A percentile compares a stretch with the other conserved stretches of the same genome.
These are phyloP conservation scores for Pascua sp. DNA, from an alignment of 1,284 basidiomycete genomes.

Conservation along the genomic window DNA sequence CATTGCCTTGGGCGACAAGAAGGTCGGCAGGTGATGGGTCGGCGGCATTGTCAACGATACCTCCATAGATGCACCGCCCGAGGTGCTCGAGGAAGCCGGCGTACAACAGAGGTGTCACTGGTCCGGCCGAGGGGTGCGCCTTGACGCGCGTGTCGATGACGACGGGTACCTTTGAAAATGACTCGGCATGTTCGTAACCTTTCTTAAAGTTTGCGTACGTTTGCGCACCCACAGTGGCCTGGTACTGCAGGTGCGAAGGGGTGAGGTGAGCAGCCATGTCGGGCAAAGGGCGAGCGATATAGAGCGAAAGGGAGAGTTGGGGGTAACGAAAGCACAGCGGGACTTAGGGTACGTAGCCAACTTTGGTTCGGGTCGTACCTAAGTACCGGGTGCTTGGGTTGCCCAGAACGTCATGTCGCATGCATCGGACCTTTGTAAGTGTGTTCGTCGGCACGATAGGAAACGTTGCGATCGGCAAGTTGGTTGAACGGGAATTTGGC, in stretches of 20 bases:
- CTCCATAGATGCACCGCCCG: conserved; percentile 60
- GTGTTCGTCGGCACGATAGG: no score
- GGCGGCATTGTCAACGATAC: conserved; percentile 54
- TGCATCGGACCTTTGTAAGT: no score
- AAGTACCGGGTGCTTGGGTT: not conserved
- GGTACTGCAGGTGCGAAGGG: conserved; percentile 5
- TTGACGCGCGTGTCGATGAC: not conserved
- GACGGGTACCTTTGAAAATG: conserved; percentile 1
- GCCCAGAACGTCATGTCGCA: not conserved
- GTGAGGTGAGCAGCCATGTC: conserved; percentile 7
- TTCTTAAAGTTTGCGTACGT: not conserved
- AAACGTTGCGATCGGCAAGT: no score
- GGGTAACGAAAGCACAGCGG: no score
- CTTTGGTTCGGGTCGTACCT: no score
- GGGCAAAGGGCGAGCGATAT: not conserved
- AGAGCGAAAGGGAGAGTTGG: no score
- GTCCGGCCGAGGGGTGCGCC: conserved; percentile 3
- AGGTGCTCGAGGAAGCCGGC: conserved; percentile 62
- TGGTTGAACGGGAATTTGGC: no score
- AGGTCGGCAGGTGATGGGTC: conserved; percentile 39
- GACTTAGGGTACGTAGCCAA: no score
- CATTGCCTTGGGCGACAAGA: conserved; percentile 31
- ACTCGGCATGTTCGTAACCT: conserved; percentile 2
- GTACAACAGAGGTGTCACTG: conserved; percentile 47
- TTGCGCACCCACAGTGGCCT: not conserved